Base-by-base conservation (phyloP, 2,329 filamentous ascomycete genomes). In the Paecilomyces dactylethromorphus region DNA sequence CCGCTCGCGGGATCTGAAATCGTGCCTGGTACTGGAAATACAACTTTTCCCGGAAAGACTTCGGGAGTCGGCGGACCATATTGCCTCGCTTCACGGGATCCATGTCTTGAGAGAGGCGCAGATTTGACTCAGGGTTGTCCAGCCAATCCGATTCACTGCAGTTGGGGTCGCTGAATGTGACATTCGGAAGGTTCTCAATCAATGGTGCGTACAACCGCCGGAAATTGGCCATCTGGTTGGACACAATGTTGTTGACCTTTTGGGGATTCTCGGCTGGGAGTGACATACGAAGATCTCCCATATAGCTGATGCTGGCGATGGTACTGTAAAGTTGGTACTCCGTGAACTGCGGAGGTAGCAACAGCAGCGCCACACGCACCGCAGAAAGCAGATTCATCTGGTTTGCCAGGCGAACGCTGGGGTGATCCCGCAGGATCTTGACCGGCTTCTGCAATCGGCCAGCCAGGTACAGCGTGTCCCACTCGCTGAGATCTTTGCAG, bases 1-100 rank as follows among this genome's bases (percentile, higher is more conserved):
- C 91, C 3, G 84, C 83, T 15, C 87, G 86, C 0, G 93, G 91
- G 51, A 99, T 94, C 58, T 84, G 83, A 68, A 92, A 95, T 69
- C 96, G 93, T 71, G 88, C 87, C 73, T 96, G 92, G 74, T 97
- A 99, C 68, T 92, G 87, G 74, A 96, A 96, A 77, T 99, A 99
- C 0, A 99, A 80, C 60, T 91, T 92, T 57, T 89, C 85, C 39
- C 94, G 86, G 81, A 99, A 97, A 5, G 87, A 82, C 67, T 89
- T 88, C 3, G 94, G 94, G 11, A 99, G 80, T 12, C 94, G 88
- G 4, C 94, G 87, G 10, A 99, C 93, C 91, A 99, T 99, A 75
- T 99, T 99, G 18, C 90, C 91, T 59, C 94, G 87, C 69, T 90
- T 92, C 59, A 90, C 78, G 0, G 92, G 90, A 67, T 96, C 90